Conservation (phyloP, 352 stramenopile genomes). For the Blastocystis sp. region DNA sequence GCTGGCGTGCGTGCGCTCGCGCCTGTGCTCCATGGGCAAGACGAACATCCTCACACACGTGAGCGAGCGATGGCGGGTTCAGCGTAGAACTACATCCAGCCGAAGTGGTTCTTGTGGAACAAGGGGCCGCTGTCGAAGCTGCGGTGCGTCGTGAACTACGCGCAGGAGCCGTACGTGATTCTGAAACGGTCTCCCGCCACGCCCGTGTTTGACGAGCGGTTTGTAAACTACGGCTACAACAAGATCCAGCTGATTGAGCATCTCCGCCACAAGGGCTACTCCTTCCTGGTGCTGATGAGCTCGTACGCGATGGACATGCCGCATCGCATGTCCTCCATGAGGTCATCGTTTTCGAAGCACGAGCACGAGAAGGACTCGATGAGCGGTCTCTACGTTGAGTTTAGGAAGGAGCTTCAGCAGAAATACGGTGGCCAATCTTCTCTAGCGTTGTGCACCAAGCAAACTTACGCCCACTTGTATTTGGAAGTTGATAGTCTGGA, state of each 20-base stretch:
- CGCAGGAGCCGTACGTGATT: constrained; percentile 24
- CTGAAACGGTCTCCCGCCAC: constrained; percentile 17
- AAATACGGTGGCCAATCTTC: neutral
- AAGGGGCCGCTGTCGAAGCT: neutral
- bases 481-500: neutral
- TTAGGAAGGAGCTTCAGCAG: neutral
- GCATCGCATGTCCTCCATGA: constrained; percentile 34
- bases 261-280: constrained; percentile 39
- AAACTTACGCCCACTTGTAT: neutral
- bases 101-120: neutral
- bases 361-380: constrained; percentile 3
- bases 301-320: constrained; percentile 52
- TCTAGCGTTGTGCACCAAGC: neutral
- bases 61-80: neutral
- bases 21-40: constrained; percentile 28
- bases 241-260: constrained; percentile 67
- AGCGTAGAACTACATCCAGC: constrained; percentile 7
- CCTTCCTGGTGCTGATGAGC: constrained; percentile 29
- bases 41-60: neutral
- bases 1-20: neutral
- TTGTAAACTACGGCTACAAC: constrained; percentile 67
- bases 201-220: constrained; percentile 60
- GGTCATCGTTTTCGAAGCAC: neutral
- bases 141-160: constrained; percentile 32
- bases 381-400: neutral